These are phyloP conservation scores for Rhynchospora tenuis DNA, from an alignment of 176 grass and related monocot species.

Conservation along the genomic window DNA sequence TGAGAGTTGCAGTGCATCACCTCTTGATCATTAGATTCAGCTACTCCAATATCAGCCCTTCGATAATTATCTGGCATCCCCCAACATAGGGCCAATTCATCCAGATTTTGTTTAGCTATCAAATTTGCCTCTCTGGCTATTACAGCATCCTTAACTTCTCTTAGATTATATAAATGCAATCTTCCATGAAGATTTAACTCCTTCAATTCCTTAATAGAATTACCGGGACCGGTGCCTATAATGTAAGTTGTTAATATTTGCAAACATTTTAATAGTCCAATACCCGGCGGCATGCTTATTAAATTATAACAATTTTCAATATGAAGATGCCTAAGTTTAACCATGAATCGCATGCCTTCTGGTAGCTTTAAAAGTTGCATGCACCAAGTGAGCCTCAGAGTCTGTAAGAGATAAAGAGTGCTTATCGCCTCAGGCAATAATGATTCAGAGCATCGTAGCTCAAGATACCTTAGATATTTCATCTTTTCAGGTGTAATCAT, in stretches of 20 bases:
- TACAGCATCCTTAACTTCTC: background rate
- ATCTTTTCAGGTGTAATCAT: background rate
- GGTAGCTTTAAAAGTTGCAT: background rate
- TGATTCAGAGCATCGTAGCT: too few species aligned
- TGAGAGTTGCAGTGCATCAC: background rate
- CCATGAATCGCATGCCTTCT: constrained; percentile 35
- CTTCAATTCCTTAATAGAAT: constrained; percentile 19
- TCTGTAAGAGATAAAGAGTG: constrained; percentile 3
- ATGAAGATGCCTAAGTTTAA: constrained; percentile 18
- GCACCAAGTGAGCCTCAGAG: background rate
- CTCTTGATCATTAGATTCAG: background rate
- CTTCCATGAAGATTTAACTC: constrained; percentile 5
- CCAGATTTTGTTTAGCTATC: background rate
- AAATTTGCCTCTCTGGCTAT: constrained; percentile 15
- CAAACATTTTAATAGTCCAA: constrained; percentile 7
- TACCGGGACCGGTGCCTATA: background rate
- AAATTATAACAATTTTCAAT: background rate
- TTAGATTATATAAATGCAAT: constrained; percentile 6
- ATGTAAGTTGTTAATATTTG: constrained; percentile 16
- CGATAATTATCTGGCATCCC: background rate
- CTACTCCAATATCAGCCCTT: background rate
- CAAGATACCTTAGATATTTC: background rate
- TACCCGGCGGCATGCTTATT: constrained; percentile 4
- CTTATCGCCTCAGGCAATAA: too few species aligned
- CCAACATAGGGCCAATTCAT: background rate